phyloP scores from a whole-genome alignment of 140 eudicot species.

The Cichorium intybus region DNA sequence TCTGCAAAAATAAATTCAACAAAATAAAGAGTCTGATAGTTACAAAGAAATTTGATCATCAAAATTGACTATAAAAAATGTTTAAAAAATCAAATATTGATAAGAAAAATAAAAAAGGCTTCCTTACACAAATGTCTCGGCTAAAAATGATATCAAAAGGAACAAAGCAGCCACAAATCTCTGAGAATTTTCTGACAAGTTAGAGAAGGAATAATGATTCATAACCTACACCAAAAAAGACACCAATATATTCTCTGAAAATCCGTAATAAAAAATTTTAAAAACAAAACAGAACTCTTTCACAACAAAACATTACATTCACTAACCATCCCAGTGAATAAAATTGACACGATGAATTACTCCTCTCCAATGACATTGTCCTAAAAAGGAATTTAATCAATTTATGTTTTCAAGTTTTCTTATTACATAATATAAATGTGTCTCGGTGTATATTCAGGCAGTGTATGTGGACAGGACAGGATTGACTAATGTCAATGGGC shows the following conservation, averaged over 20 bases:
- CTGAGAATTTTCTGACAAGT: constrained; percentile 89
- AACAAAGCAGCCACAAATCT: constrained; percentile 93
- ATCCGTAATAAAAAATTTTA: not conserved
- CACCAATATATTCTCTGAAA: constrained; percentile 3
- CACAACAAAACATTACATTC: too few relatives aligned
- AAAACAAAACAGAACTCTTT: not conserved
- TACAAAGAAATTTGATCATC: not conserved
- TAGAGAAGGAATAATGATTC: constrained; percentile 90
- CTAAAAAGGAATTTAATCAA: constrained; percentile 21
- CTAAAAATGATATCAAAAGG: constrained; percentile 96
- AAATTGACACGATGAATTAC: constrained; percentile 84
- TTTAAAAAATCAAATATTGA: not conserved
- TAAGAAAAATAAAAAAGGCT: constrained; percentile 5
- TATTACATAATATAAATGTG: not conserved
- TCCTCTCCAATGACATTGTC: constrained; percentile 90
- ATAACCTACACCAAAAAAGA: constrained; percentile 57
- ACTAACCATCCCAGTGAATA: constrained; percentile 99
- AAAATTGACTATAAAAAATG: not conserved
- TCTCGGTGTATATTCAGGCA: not conserved
- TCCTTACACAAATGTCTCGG: constrained; percentile 94
- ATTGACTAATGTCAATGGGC: not conserved
- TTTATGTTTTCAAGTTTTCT: not conserved
- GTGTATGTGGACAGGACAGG: not conserved
- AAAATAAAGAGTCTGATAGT: not conserved
- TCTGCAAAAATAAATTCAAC: constrained; percentile 46